Evolutionary conservation across 1,284 basidiomycete species (phyloP).

Genomic region (Tylopilus sp.): DNA sequence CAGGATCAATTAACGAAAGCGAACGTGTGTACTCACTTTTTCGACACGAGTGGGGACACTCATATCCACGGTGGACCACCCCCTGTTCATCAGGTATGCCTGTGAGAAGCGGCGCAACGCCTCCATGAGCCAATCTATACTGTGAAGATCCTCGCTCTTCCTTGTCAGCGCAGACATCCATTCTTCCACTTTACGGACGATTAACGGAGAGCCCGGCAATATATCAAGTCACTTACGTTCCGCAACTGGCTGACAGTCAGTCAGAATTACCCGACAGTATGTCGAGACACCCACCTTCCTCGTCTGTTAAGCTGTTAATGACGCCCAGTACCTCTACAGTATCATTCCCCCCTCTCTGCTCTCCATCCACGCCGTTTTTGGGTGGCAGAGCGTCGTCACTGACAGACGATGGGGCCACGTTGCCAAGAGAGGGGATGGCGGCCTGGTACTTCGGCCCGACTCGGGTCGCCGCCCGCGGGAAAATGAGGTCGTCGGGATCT

Average conservation of each 20-base stretch:
- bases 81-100: constrained; percentile 50
- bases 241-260: constrained; percentile 19
- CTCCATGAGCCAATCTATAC: constrained; percentile 78
- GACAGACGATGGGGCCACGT: constrained; percentile 36
- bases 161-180: constrained; percentile 51
- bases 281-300: constrained; percentile 51
- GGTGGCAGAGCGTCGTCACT: constrained; percentile 20
- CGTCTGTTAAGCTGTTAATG: constrained; percentile 56
- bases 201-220: constrained; percentile 1
- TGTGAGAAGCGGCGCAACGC: constrained; percentile 64
- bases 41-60: constrained; percentile 50
- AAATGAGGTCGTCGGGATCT: constrained; percentile 95
- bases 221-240: constrained; percentile 27
- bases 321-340: constrained; percentile 70
- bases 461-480: constrained; percentile 85
- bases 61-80: constrained; percentile 61
- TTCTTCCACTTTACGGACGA: constrained; percentile 51
- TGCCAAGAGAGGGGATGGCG: constrained; percentile 44
- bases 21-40: constrained; percentile 46
- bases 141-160: constrained; percentile 46
- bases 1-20: constrained; percentile 1
- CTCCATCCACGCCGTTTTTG: constrained; percentile 21
- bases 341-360: constrained; percentile 70
- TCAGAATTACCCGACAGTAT: constrained; percentile 15
- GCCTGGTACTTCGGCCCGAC: constrained; percentile 87